Base-by-base conservation (phyloP, 805 yeast species). In the Candida cerambycidarum region DNA sequence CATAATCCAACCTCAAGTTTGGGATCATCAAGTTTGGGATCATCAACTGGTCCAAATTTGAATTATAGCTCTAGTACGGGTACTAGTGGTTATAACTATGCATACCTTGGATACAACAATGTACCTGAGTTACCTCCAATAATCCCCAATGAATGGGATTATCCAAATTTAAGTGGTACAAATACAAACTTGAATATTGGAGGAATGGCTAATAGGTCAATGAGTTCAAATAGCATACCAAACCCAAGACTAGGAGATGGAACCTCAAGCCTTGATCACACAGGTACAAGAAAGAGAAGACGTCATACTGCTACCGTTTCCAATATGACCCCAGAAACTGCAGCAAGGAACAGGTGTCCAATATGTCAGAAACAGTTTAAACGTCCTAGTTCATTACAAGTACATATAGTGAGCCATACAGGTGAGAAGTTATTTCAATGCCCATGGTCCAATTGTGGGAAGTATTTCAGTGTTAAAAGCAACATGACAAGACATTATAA, bases 401-500 rank as follows among this genome's bases (percentile, higher is more conserved):
- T 90, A 3, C 96, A 89, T 61, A 70, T 76, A 50, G 78, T 87
- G 50, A 83, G 86, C 5, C 96, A 89, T 59, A 67, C 73, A 0
- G 73, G 73, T 1, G 70, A 62, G 35, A 67, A 65, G 43, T 46
- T 58, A 28, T 63, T 55, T 50, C 53, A 54, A 41, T 68, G 73
- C 42, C 59, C 57, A 16, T 83, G 85, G 80, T 66, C 66, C 0
- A 78, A 75, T 14, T 89, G 97, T 61, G 79, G 78, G 0, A 80
- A 83, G 54, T 55, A 75, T 3, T 89, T 89, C 58, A 79, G 83
- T 13, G 89, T 90, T 15, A 78, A 87, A 56, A 80, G 88, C 31
- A 90, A 89, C 56, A 80, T 89, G 80, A 80, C 84, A 4, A 71
- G 97, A 47, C 97, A 89, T 61, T 75, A 78, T 49, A 79, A 80